Evolutionary conservation across 1,284 basidiomycete genomes (phyloP).

Genomic region (Erythrobasidium hasegawianum): DNA sequence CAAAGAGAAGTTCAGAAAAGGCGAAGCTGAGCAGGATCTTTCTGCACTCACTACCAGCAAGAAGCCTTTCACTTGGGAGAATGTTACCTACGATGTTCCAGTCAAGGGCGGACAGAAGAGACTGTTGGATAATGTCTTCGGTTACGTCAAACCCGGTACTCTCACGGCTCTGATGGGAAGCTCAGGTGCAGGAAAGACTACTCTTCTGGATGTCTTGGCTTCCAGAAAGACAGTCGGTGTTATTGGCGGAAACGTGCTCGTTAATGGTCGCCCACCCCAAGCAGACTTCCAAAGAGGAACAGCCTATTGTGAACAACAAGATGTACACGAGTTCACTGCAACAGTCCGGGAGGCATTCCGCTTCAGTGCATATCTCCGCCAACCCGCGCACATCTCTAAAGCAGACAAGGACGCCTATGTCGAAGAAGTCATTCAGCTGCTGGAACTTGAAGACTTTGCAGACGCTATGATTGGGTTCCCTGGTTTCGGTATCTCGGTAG

Average conservation of each 20-base stretch:
- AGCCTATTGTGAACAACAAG: slow-evolving; percentile 52
- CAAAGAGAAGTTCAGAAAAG: slow-evolving; percentile 37
- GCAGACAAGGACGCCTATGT: slow-evolving; percentile 56
- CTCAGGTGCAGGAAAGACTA: slow-evolving; percentile 47
- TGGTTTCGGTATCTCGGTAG: slow-evolving; percentile 55
- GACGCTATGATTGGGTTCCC: slow-evolving; percentile 55
- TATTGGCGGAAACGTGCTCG: slow-evolving; percentile 52
- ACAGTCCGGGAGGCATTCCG: slow-evolving; percentile 59
- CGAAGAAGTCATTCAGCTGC: slow-evolving; percentile 55
- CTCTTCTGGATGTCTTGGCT: slow-evolving; percentile 53
- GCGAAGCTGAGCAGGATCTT: slow-evolving; percentile 40
- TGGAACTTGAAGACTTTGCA: slow-evolving; percentile 54
- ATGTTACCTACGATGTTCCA: slow-evolving; percentile 53
- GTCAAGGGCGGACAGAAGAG: slow-evolving; percentile 50
- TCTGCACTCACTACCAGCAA: slow-evolving; percentile 37
- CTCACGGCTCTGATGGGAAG: slow-evolving; percentile 50
- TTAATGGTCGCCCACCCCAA: slow-evolving; percentile 55
- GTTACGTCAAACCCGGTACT: slow-evolving; percentile 55
- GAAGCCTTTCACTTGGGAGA: slow-evolving; percentile 51
- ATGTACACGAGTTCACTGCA: slow-evolving; percentile 70
- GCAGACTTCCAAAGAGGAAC: slow-evolving; percentile 56
- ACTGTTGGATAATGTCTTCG: slow-evolving; percentile 54
- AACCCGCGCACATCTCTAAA: slow-evolving; percentile 54
- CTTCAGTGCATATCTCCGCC: slow-evolving; percentile 60
- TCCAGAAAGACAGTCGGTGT: slow-evolving; percentile 56